These are phyloP conservation scores for Singerocomus rubriflavus DNA, from an alignment of 1,284 basidiomycete species.

Conservation along the genomic window DNA sequence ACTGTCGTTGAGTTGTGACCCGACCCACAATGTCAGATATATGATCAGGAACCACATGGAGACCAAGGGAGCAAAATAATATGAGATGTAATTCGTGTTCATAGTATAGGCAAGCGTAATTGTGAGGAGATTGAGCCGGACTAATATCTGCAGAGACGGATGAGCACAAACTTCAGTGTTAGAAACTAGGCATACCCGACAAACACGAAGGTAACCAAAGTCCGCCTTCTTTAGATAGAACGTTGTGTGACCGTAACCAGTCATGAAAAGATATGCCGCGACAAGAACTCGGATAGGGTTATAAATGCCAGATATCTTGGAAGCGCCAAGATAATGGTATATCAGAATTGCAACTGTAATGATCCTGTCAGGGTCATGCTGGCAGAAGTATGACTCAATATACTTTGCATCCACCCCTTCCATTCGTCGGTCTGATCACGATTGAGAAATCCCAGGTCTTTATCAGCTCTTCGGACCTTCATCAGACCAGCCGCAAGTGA, in stretches of 20 bases:
- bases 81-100: constrained; percentile 87
- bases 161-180: constrained; percentile 2
- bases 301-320: constrained; percentile 86
- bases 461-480: constrained; percentile 68
- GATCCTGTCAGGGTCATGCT: constrained; percentile 7
- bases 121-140: constrained; percentile 82
- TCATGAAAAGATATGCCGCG: constrained; percentile 83
- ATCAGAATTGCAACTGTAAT: constrained; percentile 75
- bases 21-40: constrained; percentile 74
- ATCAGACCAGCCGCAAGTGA: constrained; percentile 58
- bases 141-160: constrained; percentile 52
- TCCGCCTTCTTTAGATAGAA: constrained; percentile 87
- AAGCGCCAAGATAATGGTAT: constrained; percentile 87
- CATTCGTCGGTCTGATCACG: constrained; percentile 91
- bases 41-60: constrained; percentile 85
- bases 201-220: constrained; percentile 73
- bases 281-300: constrained; percentile 86
- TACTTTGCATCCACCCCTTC: constrained; percentile 97
- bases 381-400: constrained; percentile 23
- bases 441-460: constrained; percentile 84
- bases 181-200: constrained; percentile 45
- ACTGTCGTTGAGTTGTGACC: constrained; percentile 71
- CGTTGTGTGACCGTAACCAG: constrained; percentile 70
- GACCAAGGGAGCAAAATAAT: constrained; percentile 84
- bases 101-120: constrained; percentile 81